These are phyloP conservation scores for Suillus americanus DNA, from an alignment of 768 basidiomycete species.

Conservation along the genomic window DNA sequence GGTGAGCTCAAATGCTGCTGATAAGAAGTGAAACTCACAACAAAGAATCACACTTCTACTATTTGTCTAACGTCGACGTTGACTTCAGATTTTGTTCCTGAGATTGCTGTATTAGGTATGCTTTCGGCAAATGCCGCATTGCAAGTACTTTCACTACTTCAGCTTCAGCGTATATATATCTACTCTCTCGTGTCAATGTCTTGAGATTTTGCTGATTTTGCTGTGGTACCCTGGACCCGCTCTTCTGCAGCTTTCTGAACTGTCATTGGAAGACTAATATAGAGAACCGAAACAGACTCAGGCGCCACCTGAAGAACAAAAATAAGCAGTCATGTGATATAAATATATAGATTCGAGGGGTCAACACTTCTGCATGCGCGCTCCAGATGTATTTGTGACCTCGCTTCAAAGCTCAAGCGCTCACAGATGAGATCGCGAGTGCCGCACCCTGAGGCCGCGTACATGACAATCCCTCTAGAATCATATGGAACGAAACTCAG, in stretches of 20 bases:
- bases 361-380: not conserved
- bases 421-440: not conserved
- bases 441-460: not conserved
- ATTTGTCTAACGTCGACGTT: not conserved
- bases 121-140: not conserved
- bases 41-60: not conserved
- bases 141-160: no score
- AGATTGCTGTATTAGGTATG: not conserved
- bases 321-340: not conserved
- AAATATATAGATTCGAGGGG: not conserved
- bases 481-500: not conserved
- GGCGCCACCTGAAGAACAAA: not conserved
- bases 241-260: not conserved
- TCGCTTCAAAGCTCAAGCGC: not conserved
- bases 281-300: not conserved
- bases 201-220: not conserved
- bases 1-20: not conserved
- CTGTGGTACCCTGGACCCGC: not conserved
- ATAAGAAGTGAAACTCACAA: conserved; percentile 5
- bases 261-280: not conserved
- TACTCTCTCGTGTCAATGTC: not conserved
- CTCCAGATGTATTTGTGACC: not conserved
- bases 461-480: not conserved
- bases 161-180: not conserved
- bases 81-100: not conserved